These are phyloP conservation scores for Pyrus hybrid DNA, from an alignment of 331 rosid species.

Conservation along the genomic window DNA sequence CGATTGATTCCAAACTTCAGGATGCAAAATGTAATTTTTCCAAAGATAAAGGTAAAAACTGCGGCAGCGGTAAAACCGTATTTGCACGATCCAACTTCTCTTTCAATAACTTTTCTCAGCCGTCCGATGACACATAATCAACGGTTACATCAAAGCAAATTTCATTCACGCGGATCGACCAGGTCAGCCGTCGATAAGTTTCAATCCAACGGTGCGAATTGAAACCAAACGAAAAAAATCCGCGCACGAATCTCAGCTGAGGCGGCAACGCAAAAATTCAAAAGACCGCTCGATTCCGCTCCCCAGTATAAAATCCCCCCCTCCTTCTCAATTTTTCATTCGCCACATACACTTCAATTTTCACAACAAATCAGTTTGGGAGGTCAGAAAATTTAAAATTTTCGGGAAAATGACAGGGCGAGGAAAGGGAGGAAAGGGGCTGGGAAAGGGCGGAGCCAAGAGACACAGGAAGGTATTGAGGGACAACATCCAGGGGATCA, in stretches of 20 bases:
- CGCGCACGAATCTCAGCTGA: not conserved
- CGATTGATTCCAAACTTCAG: too few species aligned
- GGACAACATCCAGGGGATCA: constrained; percentile 4
- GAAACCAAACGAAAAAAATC: not conserved
- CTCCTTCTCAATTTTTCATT: not conserved
- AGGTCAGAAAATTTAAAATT: not conserved
- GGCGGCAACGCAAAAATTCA: not conserved
- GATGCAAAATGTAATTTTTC: too few species aligned
- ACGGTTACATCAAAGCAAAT: not conserved
- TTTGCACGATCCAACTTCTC: not conserved
- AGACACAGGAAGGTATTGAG: constrained; percentile 13
- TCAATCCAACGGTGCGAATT: not conserved
- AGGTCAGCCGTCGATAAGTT: not conserved
- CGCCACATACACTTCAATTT: not conserved
- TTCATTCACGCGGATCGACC: not conserved
- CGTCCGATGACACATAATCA: not conserved
- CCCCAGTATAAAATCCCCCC: not conserved
- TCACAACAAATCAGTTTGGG: not conserved
- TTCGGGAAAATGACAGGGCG: not conserved
- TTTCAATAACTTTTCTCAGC: not conserved
- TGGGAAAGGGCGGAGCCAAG: constrained; percentile 9
- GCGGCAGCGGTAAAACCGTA: not conserved
- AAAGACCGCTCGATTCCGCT: not conserved
- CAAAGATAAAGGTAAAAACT: too few species aligned
- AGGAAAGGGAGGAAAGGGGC: constrained; percentile 14